Evolutionary conservation across 805 yeast genomes (phyloP), one percentile per base, ranked within the genome.

Genomic region (Phaffomyces thermotolerans): DNA sequence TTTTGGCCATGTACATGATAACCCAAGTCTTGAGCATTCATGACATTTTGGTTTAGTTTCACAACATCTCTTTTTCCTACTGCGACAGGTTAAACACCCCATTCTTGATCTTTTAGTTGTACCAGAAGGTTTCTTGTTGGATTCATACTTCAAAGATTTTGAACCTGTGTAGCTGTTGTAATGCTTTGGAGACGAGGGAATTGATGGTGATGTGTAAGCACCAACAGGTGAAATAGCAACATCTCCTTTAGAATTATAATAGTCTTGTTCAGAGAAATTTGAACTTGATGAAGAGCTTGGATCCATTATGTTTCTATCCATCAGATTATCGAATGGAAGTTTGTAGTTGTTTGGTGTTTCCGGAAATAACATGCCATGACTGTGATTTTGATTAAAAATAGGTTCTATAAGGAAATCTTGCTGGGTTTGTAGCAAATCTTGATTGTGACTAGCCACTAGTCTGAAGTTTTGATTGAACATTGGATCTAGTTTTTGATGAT

Each of bases 81-180:
- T 76, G 37, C 93, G 73, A 52, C 95, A 85, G 2, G 95, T 83
- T 36, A 82, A 65, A 58, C 95, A 85, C 0, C 95, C 95, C 70
- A 72, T 69, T 54, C 86, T 69, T 15, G 84, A 78, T 44, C 87
- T 65, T 52, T 68, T 65, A 22, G 48, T 54, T 41, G 44, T 54
- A 14, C 37, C 43, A 37, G 47, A 36, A 20, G 34, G 27, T 13
- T 39, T 38, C 22, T 32, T 30, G 10, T n/a, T 15, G 23, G 34
- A 41, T 3, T 47, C 45, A 39, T 45, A 44, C 2, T 17, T 37
- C 18, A 49, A 45, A 5, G 53, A 37, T 22, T 40, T 36, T 10
- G 51, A 7, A 27, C 6, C 23, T 8, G 38, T 24, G 15, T 40
- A 40, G 2, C 34, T 6, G 13, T 24, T 15, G 14, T 34, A 34